Percentiles rank a stretch among this genome's conserved stretches.
phyloP scores from a whole-genome alignment of 306 rosid species.

The Datisca glomerata region DNA sequence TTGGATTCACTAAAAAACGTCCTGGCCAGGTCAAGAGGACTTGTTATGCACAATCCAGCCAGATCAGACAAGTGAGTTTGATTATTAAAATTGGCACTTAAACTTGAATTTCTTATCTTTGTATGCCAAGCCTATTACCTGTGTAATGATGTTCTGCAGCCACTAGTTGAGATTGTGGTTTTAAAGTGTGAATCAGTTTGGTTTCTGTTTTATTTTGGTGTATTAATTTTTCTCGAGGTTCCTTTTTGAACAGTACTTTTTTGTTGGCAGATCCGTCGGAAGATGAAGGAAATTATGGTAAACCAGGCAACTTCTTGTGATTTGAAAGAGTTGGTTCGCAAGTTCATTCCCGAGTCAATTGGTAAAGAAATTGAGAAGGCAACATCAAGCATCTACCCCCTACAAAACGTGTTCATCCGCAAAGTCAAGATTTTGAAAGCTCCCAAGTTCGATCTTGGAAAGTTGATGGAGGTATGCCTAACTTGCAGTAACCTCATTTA shows the following conservation, averaged over 20 bases:
- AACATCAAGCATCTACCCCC: conserved; percentile 62
- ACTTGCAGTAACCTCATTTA: not conserved
- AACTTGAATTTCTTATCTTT: no score
- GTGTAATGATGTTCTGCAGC: no score
- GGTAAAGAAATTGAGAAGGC: conserved; percentile 94
- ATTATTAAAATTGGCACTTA: no score
- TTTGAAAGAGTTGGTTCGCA: conserved; percentile 78
- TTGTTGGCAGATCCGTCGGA: conserved; percentile 59
- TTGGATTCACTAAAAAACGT: conserved; percentile 82
- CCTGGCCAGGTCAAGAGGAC: conserved; percentile 85
- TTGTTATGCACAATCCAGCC: conserved; percentile 90
- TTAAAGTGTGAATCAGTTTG: no score
- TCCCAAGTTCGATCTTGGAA: conserved; percentile 90
- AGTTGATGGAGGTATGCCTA: conserved; percentile 69
- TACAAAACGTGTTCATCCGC: conserved; percentile 73
- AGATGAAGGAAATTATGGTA: conserved; percentile 86
- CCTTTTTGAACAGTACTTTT: no score
- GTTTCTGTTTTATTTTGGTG: no score
- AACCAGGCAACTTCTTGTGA: conserved; percentile 74
- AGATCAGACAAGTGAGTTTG: conserved; percentile 59
- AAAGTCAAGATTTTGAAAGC: conserved; percentile 93
- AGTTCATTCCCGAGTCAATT: conserved; percentile 79
- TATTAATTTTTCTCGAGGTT: no score
- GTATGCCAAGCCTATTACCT: no score
- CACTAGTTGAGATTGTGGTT: no score